Base-by-base conservation (phyloP, 2,329 filamentous ascomycete genomes). In the Trichoderma sp. region DNA sequence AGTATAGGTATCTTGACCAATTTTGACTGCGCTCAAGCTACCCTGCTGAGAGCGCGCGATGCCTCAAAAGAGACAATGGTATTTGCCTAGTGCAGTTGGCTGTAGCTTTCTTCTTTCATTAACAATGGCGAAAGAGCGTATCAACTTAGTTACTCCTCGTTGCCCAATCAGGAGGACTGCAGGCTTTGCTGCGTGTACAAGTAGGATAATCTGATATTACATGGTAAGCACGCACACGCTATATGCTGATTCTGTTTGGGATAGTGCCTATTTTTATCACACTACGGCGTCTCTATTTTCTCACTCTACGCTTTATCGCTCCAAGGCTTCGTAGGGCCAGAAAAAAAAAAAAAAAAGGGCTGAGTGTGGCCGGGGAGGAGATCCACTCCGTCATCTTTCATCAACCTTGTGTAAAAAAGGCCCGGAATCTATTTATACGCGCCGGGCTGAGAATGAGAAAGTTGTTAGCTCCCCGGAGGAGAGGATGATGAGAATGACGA, bases 371-470 rank as follows among this genome's bases (percentile, higher is more conserved):
- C 55, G 21, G 39, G n/a, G 28, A 34, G 16, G 18, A 18, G 34
- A 30, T 46, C 61, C 61, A 65, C 51, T 43, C 39, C 61, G 34
- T 56, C 51, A 56, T 65, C 61, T 43, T 32, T 10, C 18, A 43
- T 43, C 39, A 43, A 65, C 28, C 26, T 58, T 66, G 54, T 39
- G 37, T 39, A 7, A 43, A 7, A 43, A 59, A 32, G 46, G 21
- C 14, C 39, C 63, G 63, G 63, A 51, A 58, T 59, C 54, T 58
- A 66, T 59, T 66, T 34, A 66, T 66, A 59, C 54, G 26, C 34
- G 34, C 63, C 63, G 63, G 63, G 54, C 52, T 39, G 63, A 37
- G 24, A 56, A 58, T 24, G 10, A 34, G 28, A 46, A 46, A 34
- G 24, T 43, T 43, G 24, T 13, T 55, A 39, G 49, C 18, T 54